These are phyloP conservation scores for Allantophomopsis cytisporea DNA, from an alignment of 2,329 filamentous ascomycete genomes.

Conservation along the genomic window DNA sequence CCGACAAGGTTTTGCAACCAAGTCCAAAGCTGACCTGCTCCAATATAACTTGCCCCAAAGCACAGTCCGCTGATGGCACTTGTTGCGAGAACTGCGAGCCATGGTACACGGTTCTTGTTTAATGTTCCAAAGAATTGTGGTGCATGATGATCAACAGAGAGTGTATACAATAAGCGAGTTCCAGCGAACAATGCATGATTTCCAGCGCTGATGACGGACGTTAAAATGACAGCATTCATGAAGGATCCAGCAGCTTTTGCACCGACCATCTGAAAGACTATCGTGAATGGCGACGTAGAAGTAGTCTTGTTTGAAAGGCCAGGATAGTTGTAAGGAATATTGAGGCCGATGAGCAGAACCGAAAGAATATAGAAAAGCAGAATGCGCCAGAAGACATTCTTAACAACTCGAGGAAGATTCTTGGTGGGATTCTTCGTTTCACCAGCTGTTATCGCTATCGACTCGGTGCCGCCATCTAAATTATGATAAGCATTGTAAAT, in stretches of 20 bases:
- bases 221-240: conserved; percentile 48
- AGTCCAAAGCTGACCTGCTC: conserved; percentile 49
- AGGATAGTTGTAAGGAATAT: conserved; percentile 41
- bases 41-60: conserved; percentile 52
- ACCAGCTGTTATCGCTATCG: conserved; percentile 51
- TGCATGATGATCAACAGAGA: conserved; percentile 39
- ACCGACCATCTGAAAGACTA: conserved; percentile 46
- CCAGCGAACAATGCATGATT: conserved; percentile 46
- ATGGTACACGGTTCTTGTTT: conserved; percentile 35
- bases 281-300: conserved; percentile 39
- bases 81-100: conserved; percentile 38
- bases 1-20: conserved; percentile 57
- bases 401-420: conserved; percentile 47
- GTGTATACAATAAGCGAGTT: conserved; percentile 39
- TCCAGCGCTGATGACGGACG: conserved; percentile 40
- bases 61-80: conserved; percentile 40
- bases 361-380: conserved; percentile 32
- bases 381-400: conserved; percentile 50
- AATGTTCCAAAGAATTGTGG: conserved; percentile 36
- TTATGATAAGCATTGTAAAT: conserved; percentile 4
- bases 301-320: conserved; percentile 26
- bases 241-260: conserved; percentile 38
- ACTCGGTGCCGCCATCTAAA: conserved; percentile 42
- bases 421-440: conserved; percentile 49
- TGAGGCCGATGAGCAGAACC: conserved; percentile 40